Base-by-base conservation (phyloP, 805 yeast genomes). In the Monosporozyma servazzii region DNA sequence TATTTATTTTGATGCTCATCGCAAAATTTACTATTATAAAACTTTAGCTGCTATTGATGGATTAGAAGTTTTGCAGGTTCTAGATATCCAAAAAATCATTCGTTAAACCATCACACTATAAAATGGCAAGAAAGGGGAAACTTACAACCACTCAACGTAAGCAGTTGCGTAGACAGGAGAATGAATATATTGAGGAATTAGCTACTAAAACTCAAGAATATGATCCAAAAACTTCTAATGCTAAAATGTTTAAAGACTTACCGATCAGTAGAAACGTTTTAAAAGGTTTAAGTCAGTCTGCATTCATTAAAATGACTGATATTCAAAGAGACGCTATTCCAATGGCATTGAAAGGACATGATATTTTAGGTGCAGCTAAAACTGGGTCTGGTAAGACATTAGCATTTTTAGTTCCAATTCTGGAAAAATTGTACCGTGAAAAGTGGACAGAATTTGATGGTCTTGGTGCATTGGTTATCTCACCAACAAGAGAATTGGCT, bases 401-500 rank as follows among this genome's bases (percentile, higher is more conserved):
- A 53, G 90, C 96, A 10, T 89, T 90, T 60, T 71, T 89, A 57
- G 75, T 89, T 45, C 97, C 97, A 1, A 77, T 86, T 15, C 69
- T 90, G 8, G 90, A 84, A 61, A 80, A 80, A 48, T 72, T 89
- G 51, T 76, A 78, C 53, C 76, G 82, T 54, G 81, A 82, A 58
- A 75, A 76, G 50, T 88, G 95, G 84, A 81, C 88, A 46, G 93
- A 84, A 55, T 74, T 70, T 58, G 97, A 89, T 65, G 96, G 96
- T 1, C 72, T 90, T 40, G 96, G 96, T 5, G 96, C 96, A 0
- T 71, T 89, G 52, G 80, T 89, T 23, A 81, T 89, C n/a, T 82
- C 96, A 1, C 96, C 97, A 4, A 89, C 96, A 0, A 77, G 97
- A 66, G 97, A 89, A 53, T 70, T 89, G 58, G 96, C 96, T 0